These are phyloP conservation scores for Termitomyces sp. DNA, from an alignment of 768 basidiomycete genomes.

Conservation along the genomic window DNA sequence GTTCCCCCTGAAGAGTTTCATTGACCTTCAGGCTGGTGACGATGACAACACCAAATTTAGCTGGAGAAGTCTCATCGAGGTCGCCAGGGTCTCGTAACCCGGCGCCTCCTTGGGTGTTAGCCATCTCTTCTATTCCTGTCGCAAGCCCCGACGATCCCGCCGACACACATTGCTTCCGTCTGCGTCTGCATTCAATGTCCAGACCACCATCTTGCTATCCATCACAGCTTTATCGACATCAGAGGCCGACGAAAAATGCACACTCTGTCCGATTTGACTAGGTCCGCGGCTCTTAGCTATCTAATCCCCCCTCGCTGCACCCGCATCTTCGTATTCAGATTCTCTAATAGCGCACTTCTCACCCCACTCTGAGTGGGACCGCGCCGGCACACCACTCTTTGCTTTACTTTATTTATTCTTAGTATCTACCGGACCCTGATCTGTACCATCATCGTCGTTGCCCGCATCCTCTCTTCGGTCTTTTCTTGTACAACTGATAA, in stretches of 20 bases:
- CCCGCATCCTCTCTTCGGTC: not conserved
- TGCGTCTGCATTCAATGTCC: too few relatives aligned
- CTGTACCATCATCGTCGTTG: not conserved
- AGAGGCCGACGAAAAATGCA: too few relatives aligned
- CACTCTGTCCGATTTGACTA: not conserved
- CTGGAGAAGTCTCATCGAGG: constrained; percentile 66
- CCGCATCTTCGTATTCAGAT: not conserved
- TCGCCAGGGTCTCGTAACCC: constrained; percentile 33
- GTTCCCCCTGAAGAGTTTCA: constrained; percentile 62
- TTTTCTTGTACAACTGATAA: not conserved
- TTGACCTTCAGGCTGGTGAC: constrained; percentile 41
- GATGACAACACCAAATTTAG: constrained; percentile 46
- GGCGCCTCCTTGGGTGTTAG: too few relatives aligned
- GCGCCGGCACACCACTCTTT: not conserved
- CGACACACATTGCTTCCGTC: too few relatives aligned
- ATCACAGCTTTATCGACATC: too few relatives aligned
- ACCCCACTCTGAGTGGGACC: not conserved
- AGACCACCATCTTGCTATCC: too few relatives aligned
- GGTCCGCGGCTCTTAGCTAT: not conserved
- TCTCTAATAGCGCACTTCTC: not conserved
- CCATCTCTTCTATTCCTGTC: too few relatives aligned
- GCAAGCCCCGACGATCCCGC: too few relatives aligned
- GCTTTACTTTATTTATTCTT: not conserved
- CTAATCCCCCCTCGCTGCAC: not conserved
- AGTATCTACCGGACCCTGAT: not conserved